phyloP scores from a whole-genome alignment of 2,329 filamentous ascomycete genomes.

The Leptodontidium sp. region DNA sequence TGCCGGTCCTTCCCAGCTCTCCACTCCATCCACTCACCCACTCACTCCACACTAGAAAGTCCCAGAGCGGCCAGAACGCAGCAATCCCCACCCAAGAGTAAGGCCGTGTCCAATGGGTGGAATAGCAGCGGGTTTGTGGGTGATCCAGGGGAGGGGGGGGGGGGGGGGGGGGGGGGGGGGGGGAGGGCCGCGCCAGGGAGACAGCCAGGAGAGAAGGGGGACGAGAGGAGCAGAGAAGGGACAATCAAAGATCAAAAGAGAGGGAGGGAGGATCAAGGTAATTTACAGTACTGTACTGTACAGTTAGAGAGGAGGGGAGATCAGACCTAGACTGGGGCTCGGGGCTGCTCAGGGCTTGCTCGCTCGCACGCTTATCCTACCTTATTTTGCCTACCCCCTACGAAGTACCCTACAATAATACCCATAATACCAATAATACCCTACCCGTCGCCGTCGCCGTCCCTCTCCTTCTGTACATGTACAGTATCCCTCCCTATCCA shows the following conservation, averaged over 20 bases:
- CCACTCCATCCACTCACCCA: not conserved
- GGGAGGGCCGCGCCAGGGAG: not conserved
- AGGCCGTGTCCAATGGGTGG: conserved; percentile 16
- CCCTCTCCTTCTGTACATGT: too few species aligned
- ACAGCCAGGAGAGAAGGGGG: not conserved
- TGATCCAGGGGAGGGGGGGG: not conserved
- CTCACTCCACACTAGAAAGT: not conserved
- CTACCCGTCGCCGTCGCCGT: too few species aligned
- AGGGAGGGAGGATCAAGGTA: not conserved
- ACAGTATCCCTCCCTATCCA: too few species aligned
- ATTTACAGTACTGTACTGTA: too few species aligned
- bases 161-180: not conserved
- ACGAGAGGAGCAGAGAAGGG: too few species aligned
- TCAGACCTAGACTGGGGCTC: not conserved
- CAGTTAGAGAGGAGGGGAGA: not conserved
- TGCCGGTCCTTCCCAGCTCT: conserved; percentile 5
- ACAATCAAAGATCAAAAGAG: not conserved
- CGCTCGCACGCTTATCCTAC: too few species aligned
- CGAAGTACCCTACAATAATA: too few species aligned
- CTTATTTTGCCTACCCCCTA: too few species aligned
- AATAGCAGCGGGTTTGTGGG: not conserved
- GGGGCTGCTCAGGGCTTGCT: too few species aligned
- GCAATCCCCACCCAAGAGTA: conserved; percentile 17
- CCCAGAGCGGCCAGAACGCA: conserved; percentile 8
- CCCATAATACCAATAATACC: too few species aligned